Base-by-base conservation (phyloP, 2,329 filamentous ascomycete genomes). In the Clarireedia paspali region DNA sequence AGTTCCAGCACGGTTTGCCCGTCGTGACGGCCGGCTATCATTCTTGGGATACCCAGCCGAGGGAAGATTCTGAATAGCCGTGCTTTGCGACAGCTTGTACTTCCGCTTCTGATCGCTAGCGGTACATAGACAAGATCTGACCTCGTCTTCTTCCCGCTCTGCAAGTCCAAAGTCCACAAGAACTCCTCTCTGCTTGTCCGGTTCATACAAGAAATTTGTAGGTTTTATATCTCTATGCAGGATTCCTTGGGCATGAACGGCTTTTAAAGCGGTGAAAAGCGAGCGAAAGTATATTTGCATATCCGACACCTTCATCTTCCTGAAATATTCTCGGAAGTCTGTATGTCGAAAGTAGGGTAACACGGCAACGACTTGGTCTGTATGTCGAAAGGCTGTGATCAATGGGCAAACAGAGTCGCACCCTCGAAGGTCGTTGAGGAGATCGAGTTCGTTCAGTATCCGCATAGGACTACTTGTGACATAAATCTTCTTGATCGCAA, bases 401-500 rank as follows among this genome's bases (percentile, higher is more conserved):
- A 99, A 80, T 36, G 94, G 92, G 64, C 94, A 97, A 26, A 99
- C 91, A 2, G 89, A 90, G 40, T 83, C 80, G 58, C 88, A 95
- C 56, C 87, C 82, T 50, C 88, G 83, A 7, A 99, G 81, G 68
- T 96, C 91, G 69, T 95, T 84, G 23, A 99, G 82, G 23, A 99
- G 80, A 66, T 97, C 92, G 17, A 99, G 84, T 72, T 99, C 94
- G 73, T 99, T 99, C 68, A 95, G 83, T 64, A 99, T 97, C 47
- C 94, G 88, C 27, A 85, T 80, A 0, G 94, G 94, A 63, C 91
- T 96, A 60, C 91, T 96, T 0, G 95, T 99, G 62, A 97, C 94
- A 71, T 99, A 99, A 64, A 99, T 99, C 75, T 99, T 99, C 75
- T 99, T 99, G 72, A 99, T 89, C 20, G 95, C 94, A 60, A 99